Base-by-base conservation (phyloP, 75 land plant species). In the Ceratopteris richardii region DNA sequence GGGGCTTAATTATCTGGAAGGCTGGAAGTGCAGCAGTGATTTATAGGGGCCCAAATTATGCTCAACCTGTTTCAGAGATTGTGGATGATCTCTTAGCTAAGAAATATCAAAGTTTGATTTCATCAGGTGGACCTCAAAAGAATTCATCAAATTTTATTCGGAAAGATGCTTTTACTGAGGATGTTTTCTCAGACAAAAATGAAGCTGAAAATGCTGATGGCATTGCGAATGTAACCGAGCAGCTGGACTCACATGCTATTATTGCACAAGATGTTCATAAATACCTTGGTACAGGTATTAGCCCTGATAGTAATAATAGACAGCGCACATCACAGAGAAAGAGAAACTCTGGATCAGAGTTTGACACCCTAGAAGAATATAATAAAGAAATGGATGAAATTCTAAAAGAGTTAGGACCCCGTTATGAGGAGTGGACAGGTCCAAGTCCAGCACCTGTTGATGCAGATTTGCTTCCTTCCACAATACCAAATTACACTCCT, bases 1-100 rank as follows among this genome's bases (percentile, higher is more conserved):
- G 90, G 44, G 90, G 90, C 0, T 36, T 86, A 62, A 82, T 82
- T 29, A 82, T 82, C 44, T 82, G 85, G 85, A 81, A 82, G 42
- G 74, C 82, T 23, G 90, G 90, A 28, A 70, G 80, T 56, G 77
- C 72, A 36, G 42, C 78, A 21, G 80, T 77, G 7, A 60, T 86
- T 25, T 86, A 62, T 59, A 66, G 80, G 41, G 90, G 90, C 64
- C 68, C 76, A 81, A 27, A 77, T 28, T 82, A 27, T 46, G 53
- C 27, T 50, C 51, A 47, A n/a, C 65, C 53, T 1, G 65, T 44
- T 12, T n/a, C 59, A n/a, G 59, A 57, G 31, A 57, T 36, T 33
- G 59, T 19, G 2, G 43, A 57, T n/a, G 37, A 31, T 17, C 20
- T 36, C 3, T 30, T 57, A 30, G 43, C 19, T 2, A 57, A 33